Base-by-base conservation (phyloP, 495 filamentous ascomycete genomes). In the Hypoxylon trugodes region DNA sequence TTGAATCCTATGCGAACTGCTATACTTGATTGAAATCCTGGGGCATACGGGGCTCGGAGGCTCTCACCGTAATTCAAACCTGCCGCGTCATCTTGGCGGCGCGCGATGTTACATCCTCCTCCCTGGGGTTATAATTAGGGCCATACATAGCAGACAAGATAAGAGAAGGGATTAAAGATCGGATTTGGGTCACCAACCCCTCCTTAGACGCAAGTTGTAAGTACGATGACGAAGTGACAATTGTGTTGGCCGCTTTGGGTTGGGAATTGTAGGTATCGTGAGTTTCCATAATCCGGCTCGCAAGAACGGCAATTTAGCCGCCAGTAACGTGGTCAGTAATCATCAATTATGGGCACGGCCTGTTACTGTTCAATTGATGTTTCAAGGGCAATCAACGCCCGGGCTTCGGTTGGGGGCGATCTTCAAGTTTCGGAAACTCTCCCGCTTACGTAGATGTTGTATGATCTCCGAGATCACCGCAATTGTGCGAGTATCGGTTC, bases 41-140 rank as follows among this genome's bases (percentile, higher is more conserved):
- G 54, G 50, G 19, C 4, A 24, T 35, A 37, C 49, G 24, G 40
- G 40, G 22, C 22, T 42, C 36, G 21, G 33, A n/a, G 5, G 9
- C 59, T 53, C 41, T 52, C 41, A 32, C 33, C 47, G 25, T 50
- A 47, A 53, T 59, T 12, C 22, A 40, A 18, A 55, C 37, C 21
- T 37, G 60, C 56, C 62, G 56, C 62, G 62, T 61, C 62, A 66
- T 66, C 62, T 22, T 32, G 15, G 25, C 38, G 32, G 33, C 32
- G 33, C 32, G 38, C 38, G 46, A 66, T 61, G 63, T 47, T 25
- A 66, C 63, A 10, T 61, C 12, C 41, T 40, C 15, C 21, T 35
- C 9, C 32, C 50, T 8, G 12, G n/a, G 56, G 33, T 50, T 60
- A 56, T 36, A 41, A 56, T 41, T 60, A 60, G 48, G 24, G 12